Evolutionary conservation across 495 filamentous ascomycete species (phyloP), one percentile per base, ranked within the genome.

Genomic region (Amorphotheca resinae): DNA sequence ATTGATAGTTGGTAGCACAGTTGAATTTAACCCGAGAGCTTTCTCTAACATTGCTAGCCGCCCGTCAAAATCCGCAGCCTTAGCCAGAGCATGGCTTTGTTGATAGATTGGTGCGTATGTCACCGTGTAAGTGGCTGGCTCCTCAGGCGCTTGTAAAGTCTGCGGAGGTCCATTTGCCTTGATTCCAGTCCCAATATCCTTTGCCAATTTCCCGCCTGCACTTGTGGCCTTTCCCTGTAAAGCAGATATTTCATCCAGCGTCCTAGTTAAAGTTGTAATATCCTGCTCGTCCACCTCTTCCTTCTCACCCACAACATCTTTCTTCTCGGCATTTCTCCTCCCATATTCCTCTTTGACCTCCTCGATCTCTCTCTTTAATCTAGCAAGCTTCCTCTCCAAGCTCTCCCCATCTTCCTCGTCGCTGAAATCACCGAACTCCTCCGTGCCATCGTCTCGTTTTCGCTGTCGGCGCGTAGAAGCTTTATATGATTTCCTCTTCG

Each of bases 11-110:
- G 82, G 72, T 48, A 84, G 73, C 3, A 73, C 69, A 4, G 77
- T 70, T 9, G 74, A 77, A 9, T 73, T 78, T 31, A 95, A 70
- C 12, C 93, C 93, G 35, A 96, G 74, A 1, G 79, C 73, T 38
- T 76, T 77, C 62, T 99, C 91, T 23, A 99, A 66, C 6, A 79
- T 54, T 0, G 80, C 64, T 2, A 99, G 69, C 3, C 91, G 79
- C 23, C 71, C 66, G 56, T 95, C 91, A 47, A 96, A 93, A 43
- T 89, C 83, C 18, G 87, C 84, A 4, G 85, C 84, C 54, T 84
- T 82, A 15, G 80, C 74, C 9, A 95, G 70, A 15, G 81, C 67
- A 54, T 79, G 76, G 8, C 66, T 74, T 50, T 77, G 66, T 35
- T 78, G 66, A 45, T 76, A 77, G 22, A 63, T 55, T 36, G 82